Conservation (phyloP, 306 rosid genomes). For the Inga leiocalycina region DNA sequence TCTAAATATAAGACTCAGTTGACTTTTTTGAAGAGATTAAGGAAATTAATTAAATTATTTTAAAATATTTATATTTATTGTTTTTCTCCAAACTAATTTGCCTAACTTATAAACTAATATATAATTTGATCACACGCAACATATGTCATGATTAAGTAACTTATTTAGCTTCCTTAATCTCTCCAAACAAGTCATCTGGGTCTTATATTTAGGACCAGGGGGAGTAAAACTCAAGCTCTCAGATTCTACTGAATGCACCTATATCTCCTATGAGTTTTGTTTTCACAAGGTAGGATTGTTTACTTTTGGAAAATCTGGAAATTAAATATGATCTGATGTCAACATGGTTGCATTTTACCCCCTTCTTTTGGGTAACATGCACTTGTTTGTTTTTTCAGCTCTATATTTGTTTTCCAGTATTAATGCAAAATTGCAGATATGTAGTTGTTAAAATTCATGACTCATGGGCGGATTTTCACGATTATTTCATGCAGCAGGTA, state of each 20-base stretch:
- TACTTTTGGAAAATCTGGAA: neutral
- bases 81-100: too few relatives aligned
- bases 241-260: neutral
- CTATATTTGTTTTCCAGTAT: constrained; percentile 45
- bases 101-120: too few relatives aligned
- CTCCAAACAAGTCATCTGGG: too few relatives aligned
- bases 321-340: constrained; percentile 15
- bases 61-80: too few relatives aligned
- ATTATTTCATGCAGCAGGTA: constrained; percentile 81
- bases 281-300: constrained; percentile 8
- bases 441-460: constrained; percentile 87
- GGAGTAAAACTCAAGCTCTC: neutral
- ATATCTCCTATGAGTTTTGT: constrained; percentile 2
- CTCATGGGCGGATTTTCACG: constrained; percentile 76
- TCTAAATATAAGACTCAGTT: too few relatives aligned
- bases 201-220: too few relatives aligned
- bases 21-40: too few relatives aligned
- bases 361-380: neutral
- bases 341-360: constrained; percentile 12
- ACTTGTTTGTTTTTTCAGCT: neutral
- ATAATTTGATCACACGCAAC: too few relatives aligned
- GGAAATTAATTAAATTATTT: too few relatives aligned
- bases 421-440: constrained; percentile 54
- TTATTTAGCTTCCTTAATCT: too few relatives aligned
- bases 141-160: too few relatives aligned